Percentiles rank a stretch among this genome's conserved stretches.
Conservation (phyloP, 2,329 filamentous ascomycete genomes). For the Claviceps digitariae region DNA sequence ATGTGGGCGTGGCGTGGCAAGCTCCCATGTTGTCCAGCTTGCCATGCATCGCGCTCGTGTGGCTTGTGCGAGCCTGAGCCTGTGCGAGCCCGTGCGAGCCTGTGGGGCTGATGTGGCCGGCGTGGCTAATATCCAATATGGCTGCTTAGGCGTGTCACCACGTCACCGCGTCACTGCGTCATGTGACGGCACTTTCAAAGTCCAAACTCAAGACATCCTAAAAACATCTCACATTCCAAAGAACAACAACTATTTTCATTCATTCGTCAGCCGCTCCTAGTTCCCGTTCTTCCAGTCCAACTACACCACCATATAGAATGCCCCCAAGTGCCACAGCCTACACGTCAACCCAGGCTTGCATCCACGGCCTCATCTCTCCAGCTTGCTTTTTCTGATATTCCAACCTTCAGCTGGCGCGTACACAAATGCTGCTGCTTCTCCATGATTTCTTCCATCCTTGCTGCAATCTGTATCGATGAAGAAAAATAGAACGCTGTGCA, state of each 20-base stretch:
- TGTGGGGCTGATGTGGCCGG: background rate
- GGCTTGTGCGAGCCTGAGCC: no score
- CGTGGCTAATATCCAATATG: background rate
- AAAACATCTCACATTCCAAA: no score
- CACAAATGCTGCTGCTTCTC: background rate
- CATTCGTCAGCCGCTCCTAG: background rate
- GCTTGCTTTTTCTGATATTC: background rate
- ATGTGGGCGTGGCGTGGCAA: no score
- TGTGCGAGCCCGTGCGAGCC: background rate
- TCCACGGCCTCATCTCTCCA: background rate
- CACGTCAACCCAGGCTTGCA: background rate
- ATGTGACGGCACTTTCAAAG: no score
- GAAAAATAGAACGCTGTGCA: background rate
- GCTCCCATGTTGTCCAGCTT: no score
- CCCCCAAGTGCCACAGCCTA: background rate
- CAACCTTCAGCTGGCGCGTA: background rate
- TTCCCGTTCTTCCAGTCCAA: no score
- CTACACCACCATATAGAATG: background rate
- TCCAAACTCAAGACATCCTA: no score
- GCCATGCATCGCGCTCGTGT: no score
- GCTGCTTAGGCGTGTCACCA: background rate
- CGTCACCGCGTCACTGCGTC: background rate
- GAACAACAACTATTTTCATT: background rate
- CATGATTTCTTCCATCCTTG: background rate
- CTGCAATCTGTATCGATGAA: conserved; percentile 1